Base-by-base conservation (phyloP, 805 yeast genomes). In the Zygosaccharomyces gambellarensis region DNA sequence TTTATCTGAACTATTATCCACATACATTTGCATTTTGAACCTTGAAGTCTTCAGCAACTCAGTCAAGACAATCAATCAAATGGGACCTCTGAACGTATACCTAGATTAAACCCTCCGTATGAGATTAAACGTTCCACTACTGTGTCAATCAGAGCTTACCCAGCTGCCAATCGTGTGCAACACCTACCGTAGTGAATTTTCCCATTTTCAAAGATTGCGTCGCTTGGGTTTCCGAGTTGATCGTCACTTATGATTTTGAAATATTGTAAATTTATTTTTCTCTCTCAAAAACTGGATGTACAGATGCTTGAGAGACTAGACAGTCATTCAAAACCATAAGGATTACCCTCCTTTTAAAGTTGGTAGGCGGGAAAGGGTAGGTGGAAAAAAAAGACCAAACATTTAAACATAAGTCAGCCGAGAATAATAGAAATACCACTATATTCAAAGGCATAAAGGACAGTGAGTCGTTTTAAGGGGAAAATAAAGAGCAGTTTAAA, bases 21-120 rank as follows among this genome's bases (percentile, higher is more conserved):
- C 76, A 71, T 72, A 72, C 76, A 72, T 72, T 70, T 72, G 76
- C 76, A 72, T 72, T 71, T 71, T 62, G 68, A 60, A 61, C 64
- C 67, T 63, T 64, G 67, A 57, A 51, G 49, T 53, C 46, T 57
- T 58, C 46, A 42, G 46, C 36, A 30, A 28, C 38, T 42, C 39
- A 32, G 29, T 28, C 21, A 45, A 44, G 30, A 23, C 23, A 34
- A 34, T 21, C 21, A 14, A 11, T 34, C 22, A 17, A 34, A 34
- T 7, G 38, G 38, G 21, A 10, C n/a, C 10, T 14, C 23, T 3
- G 7, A 30, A 34, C 22, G 9, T 34, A 34, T 34, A 34, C 21
- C 9, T 34, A 17, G 12, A 9, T 21, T 6, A 34, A 21, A 21
- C 45, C 36, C 45, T 42, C 29, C 28, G 45, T 42, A 30, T 42